Percentiles rank a stretch among this genome's conserved stretches.
phyloP scores from a whole-genome alignment of 306 rosid genomes.

The Lathyrus aphaca region DNA sequence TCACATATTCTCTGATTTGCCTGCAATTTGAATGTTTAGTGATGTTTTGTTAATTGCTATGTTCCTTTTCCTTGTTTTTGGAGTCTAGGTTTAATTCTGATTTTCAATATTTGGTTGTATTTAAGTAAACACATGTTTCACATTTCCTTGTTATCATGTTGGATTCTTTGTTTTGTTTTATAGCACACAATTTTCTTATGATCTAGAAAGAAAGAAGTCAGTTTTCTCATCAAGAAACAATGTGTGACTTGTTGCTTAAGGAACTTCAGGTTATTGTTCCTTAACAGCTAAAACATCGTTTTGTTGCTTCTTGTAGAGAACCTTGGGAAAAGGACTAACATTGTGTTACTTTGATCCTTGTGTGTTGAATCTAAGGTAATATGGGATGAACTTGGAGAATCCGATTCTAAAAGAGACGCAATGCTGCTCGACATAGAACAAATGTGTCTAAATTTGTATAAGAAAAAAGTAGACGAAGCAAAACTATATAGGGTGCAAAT shows the following conservation, averaged over 20 bases:
- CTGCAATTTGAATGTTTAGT: too few species aligned
- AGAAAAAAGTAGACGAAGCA: conserved; percentile 61
- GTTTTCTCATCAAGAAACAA: conserved; percentile 52
- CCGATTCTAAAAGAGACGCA: conserved; percentile 53
- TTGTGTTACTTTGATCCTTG: conserved; percentile 15
- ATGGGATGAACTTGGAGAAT: conserved; percentile 87
- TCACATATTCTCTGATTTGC: too few species aligned
- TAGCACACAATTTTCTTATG: conserved; percentile 50
- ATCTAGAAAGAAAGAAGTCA: conserved; percentile 46
- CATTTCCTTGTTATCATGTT: neutral
- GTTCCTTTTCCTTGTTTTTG: neutral
- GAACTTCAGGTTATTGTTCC: conserved; percentile 66
- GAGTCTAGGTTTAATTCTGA: conserved; percentile 5
- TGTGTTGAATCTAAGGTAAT: conserved; percentile 52
- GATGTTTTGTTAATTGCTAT: neutral
- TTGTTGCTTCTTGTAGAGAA: conserved; percentile 5
- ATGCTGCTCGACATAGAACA: conserved; percentile 67
- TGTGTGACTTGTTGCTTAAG: conserved; percentile 54
- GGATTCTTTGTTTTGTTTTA: neutral
- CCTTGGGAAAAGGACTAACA: neutral
- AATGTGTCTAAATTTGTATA: conserved; percentile 60
- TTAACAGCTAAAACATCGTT: neutral
- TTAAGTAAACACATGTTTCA: neutral
- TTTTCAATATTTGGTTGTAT: neutral
- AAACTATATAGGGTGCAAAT: conserved; percentile 56